These are phyloP conservation scores for Entoloma clypeatum DNA, from an alignment of 1,284 basidiomycete genomes.

Conservation along the genomic window DNA sequence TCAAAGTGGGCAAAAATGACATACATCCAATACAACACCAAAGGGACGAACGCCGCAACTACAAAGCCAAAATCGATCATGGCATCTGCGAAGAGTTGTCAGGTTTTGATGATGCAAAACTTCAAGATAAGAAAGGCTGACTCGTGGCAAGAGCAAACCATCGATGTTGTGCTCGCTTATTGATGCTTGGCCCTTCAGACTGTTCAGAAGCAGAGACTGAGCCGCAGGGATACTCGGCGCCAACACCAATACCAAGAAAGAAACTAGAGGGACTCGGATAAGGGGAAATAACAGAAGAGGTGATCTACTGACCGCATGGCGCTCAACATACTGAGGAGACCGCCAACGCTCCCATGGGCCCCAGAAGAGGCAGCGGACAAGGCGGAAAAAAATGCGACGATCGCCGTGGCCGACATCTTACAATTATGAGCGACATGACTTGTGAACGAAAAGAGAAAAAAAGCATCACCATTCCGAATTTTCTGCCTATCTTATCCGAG, in stretches of 20 bases:
- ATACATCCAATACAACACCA: conserved; percentile 84
- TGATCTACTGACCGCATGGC: conserved; percentile 70
- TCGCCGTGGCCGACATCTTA: conserved; percentile 73
- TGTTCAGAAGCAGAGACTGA: conserved; percentile 91
- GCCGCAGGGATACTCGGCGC: conserved; percentile 90
- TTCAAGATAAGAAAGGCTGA: too few species aligned
- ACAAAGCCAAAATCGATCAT: conserved; percentile 94
- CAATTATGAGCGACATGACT: conserved; percentile 5
- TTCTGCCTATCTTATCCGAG: conserved; percentile 85
- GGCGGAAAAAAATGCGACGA: conserved; percentile 76
- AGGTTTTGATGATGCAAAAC: conserved; percentile 10
- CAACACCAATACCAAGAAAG: conserved; percentile 78
- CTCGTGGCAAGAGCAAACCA: conserved; percentile 88
- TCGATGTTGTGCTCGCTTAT: conserved; percentile 76
- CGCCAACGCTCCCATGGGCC: conserved; percentile 64
- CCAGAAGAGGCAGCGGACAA: conserved; percentile 84
- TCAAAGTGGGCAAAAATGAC: conserved; percentile 23
- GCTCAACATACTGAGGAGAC: conserved; percentile 73
- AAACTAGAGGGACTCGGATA: conserved; percentile 43
- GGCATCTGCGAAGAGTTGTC: conserved; percentile 42
- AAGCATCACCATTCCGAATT: conserved; percentile 75
- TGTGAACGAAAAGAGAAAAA: neutral
- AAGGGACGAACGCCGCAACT: conserved; percentile 76
- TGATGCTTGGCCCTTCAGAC: conserved; percentile 78
- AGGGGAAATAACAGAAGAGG: neutral